Base-by-base conservation (phyloP, 495 filamentous ascomycete species). In the Neurospora terricola region DNA sequence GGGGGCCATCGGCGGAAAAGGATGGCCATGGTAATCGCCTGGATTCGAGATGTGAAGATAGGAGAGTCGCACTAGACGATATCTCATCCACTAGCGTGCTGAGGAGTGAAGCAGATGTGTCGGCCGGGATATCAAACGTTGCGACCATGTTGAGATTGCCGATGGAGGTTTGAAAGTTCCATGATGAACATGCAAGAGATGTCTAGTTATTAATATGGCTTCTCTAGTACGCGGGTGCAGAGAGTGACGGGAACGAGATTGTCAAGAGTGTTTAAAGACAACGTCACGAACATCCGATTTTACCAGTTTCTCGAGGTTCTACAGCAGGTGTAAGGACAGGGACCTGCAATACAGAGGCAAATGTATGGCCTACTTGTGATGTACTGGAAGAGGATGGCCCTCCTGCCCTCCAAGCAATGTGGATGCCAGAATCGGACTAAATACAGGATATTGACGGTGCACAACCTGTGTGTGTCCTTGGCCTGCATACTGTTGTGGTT, bases 21-120 rank as follows among this genome's bases (percentile, higher is more conserved):
- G 73, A 73, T 30, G 75, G 75, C 34, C 73, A 72, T 18, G 73
- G 75, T 9, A 73, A 70, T n/a, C 66, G 36, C 69, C 37, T 37
- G n/a, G 48, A 30, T 59, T 71, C 14, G 37, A 76, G 21, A 23
- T 75, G 30, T 1, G 72, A 59, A 38, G 40, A 30, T 10, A 76
- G 70, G 16, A 71, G 16, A 11, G 54, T 43, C 6, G 71, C 43
- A 42, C 73, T 69, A 21, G 34, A 42, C 3, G 54, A 37, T 38
- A 76, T 76, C 21, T 73, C 71, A 11, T 73, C 71, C 12, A 70
- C 71, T 10, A 76, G 69, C 10, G 71, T 43, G 21, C 70, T 48
- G n/a, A 76, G 59, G 39, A 39, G 71, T 34, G 38, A n/a, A 14
- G 23, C 27, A 34, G 54, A 66, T 7, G 54, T 16, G 27, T 30